Evolutionary conservation across 169 alveolate genomes (phyloP).

Genomic region (Cryptosporidium canis): DNA sequence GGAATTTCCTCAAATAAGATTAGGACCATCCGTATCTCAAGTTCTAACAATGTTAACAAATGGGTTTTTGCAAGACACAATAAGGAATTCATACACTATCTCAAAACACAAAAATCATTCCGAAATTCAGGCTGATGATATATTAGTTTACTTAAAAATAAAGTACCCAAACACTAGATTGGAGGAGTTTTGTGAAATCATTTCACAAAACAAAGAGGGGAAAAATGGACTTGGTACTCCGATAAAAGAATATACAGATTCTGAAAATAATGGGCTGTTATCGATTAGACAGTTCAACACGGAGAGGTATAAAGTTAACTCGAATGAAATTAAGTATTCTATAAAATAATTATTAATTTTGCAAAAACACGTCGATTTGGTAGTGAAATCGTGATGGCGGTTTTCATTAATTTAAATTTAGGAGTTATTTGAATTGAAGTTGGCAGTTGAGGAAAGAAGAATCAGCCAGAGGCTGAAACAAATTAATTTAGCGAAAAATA

Average conservation of each 20-base stretch:
- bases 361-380: background rate
- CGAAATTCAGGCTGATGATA: constrained; percentile 41
- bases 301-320: background rate
- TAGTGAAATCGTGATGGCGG: background rate
- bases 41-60: constrained; percentile 29
- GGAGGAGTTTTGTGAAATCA: constrained; percentile 26
- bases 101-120: constrained; percentile 5
- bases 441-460: constrained; percentile 22
- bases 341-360: background rate
- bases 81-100: constrained; percentile 17
- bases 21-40: constrained; percentile 69
- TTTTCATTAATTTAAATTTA: background rate
- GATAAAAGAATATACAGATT: background rate
- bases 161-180: constrained; percentile 33
- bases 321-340: background rate
- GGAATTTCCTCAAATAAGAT: constrained; percentile 43
- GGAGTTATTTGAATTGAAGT: background rate
- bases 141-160: constrained; percentile 32
- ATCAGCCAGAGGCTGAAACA: constrained; percentile 73
- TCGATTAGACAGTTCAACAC: background rate
- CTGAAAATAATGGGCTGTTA: background rate
- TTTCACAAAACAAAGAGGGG: background rate
- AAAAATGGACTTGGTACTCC: background rate
- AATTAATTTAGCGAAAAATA: constrained; percentile 52
- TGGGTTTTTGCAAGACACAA: constrained; percentile 40